Evolutionary conservation across 2,329 filamentous ascomycete genomes (phyloP), one percentile per base, ranked within the genome.

Genomic region (Fusarium aywerte): DNA sequence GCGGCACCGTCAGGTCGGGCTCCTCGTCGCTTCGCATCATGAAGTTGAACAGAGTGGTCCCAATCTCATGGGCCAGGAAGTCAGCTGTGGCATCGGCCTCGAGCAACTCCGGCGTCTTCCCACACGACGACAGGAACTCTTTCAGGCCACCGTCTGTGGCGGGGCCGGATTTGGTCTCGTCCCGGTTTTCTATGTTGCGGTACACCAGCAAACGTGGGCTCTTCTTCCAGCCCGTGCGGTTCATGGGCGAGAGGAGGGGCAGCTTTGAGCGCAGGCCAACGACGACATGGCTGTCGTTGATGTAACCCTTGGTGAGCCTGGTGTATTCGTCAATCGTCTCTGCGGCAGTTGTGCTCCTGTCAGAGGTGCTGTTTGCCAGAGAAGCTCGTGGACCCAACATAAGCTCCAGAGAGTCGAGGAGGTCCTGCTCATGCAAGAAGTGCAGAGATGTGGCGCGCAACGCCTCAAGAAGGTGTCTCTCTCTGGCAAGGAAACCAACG

Each of bases 31-130:
- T 33, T 33, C 43, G 33, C 43, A 55, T 55, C 43, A 55, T 55
- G 20, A 49, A 55, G 43, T 40, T 55, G 13, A 55, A 55, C 27
- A 55, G 27, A 49, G 43, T 49, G 33, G 42, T 49, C 7, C 33
- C 33, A 33, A 49, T 55, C 33, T 55, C 43, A 55, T 55, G 43
- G 20, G 42, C 52, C 33, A 55, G 43, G 52, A 48, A 55, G 43
- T 39, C 27, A 49, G 42, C 52, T 40, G 33, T 32, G 6, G 52
- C 16, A 48, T 55, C 33, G 20, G 42, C 27, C 8, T 49, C 20
- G 42, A 55, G 52, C 25, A 55, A 40, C 52, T 49, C 33, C 4
- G 33, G 43, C 20, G 33, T 40, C 27, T 55, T 55, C 4, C 43
- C 43, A 49, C 33, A 55, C 20, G 27, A 55, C 20, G 20, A 55